These are phyloP conservation scores for Kwoniella europaea DNA, from an alignment of 768 basidiomycete species.

Conservation along the genomic window DNA sequence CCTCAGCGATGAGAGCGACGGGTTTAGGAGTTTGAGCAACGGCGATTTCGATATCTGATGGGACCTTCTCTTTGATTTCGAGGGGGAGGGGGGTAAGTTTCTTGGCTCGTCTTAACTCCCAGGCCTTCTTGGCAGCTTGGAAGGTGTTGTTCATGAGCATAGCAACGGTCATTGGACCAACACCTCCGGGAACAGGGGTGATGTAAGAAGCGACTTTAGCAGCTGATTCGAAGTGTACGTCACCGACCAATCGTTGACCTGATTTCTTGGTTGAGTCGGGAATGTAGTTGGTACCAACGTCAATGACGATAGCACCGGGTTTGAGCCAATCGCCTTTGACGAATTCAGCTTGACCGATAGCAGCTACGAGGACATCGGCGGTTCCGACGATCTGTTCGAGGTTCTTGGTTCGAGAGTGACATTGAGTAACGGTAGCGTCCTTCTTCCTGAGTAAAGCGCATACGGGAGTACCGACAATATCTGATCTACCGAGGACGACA, in stretches of 20 bases:
- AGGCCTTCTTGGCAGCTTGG: conserved; percentile 78
- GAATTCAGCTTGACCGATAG: conserved; percentile 90
- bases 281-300: conserved; percentile 96
- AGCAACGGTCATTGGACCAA: conserved; percentile 99
- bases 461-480: conserved; percentile 97
- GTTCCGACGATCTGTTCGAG: conserved; percentile 77
- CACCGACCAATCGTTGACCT: conserved; percentile 92
- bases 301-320: conserved; percentile 91
- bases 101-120: conserved; percentile 69
- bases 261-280: conserved; percentile 90
- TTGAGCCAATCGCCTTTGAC: conserved; percentile 95
- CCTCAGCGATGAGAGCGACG: conserved; percentile 77
- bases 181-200: conserved; percentile 97
- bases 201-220: conserved; percentile 79
- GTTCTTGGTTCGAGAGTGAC: conserved; percentile 87
- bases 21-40: conserved; percentile 93
- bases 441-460: conserved; percentile 83
- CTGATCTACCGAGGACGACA: conserved; percentile 93
- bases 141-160: conserved; percentile 96
- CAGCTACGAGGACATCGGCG: conserved; percentile 92
- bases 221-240: conserved; percentile 86
- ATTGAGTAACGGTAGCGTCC: conserved; percentile 97
- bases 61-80: conserved; percentile 80
- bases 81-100: conserved; percentile 80
- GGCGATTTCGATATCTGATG: conserved; percentile 95